Evolutionary conservation across 2,329 filamentous ascomycete species (phyloP).

Genomic region (Aspergillus fischeri): DNA sequence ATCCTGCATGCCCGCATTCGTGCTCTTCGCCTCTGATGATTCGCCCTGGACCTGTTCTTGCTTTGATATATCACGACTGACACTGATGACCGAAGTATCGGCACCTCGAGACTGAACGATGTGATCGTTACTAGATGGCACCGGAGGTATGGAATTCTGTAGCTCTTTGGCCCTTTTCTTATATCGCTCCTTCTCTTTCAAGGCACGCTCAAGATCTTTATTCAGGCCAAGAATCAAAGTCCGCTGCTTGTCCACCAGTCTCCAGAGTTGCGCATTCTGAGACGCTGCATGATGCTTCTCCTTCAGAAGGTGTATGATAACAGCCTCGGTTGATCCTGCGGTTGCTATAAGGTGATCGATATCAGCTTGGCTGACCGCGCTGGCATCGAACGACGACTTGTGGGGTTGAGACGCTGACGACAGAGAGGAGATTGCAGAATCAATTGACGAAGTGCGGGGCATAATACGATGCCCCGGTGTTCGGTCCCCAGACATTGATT

Average conservation of each 20-base stretch:
- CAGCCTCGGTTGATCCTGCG: conserved; percentile 82
- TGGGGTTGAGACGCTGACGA: conserved; percentile 58
- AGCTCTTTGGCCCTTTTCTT: conserved; percentile 83
- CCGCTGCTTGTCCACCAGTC: conserved; percentile 91
- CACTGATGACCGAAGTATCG: conserved; percentile 1
- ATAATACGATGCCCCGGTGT: conserved; percentile 31
- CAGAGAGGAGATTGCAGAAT: conserved; percentile 81
- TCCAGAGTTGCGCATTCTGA: conserved; percentile 92
- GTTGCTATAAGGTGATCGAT: conserved; percentile 74
- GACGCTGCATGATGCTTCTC: conserved; percentile 86
- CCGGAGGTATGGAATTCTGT: conserved; percentile 45
- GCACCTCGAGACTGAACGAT: conserved; percentile 11
- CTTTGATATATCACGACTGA: neutral
- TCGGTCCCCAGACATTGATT: conserved; percentile 28
- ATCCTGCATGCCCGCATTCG: neutral
- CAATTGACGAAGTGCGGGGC: conserved; percentile 80
- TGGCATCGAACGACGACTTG: conserved; percentile 55
- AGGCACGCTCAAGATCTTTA: conserved; percentile 82
- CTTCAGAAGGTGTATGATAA: conserved; percentile 81
- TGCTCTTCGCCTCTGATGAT: neutral
- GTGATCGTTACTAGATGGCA: conserved; percentile 21
- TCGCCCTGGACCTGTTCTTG: neutral
- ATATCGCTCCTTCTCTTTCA: conserved; percentile 95
- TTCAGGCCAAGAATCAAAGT: conserved; percentile 91
- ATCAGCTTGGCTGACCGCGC: conserved; percentile 62